A percentile compares a stretch with the other conserved stretches of the same genome.
Conservation (phyloP, 2,329 filamentous ascomycete species). For the Cladosporium sp. region DNA sequence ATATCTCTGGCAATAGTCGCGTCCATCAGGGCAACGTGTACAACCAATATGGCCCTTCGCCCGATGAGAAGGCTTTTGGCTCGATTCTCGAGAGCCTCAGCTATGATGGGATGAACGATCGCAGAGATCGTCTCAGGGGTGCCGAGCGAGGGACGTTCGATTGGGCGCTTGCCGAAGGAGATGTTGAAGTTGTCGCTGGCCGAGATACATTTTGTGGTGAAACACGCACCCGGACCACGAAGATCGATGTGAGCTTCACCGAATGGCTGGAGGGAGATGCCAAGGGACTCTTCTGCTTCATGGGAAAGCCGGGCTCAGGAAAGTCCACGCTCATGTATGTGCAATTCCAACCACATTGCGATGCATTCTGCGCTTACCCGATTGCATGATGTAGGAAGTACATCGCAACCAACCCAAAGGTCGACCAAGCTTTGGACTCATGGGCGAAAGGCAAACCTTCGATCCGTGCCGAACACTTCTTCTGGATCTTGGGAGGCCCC, state of each 20-base stretch:
- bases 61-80: not conserved
- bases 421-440: not conserved
- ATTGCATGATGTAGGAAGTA: not conserved
- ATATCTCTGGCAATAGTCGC: not conserved
- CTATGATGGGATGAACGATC: not conserved
- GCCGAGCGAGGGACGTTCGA: not conserved
- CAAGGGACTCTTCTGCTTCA: not conserved
- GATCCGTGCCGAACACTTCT: not conserved
- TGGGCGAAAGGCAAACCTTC: not conserved
- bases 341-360: not conserved
- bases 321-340: slow-evolving; percentile 4
- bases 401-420: not conserved
- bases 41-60: not conserved
- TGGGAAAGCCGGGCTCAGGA: not conserved
- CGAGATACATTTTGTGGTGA: not conserved
- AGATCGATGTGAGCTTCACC: not conserved
- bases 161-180: not conserved
- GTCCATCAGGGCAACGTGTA: not conserved
- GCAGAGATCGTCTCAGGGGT: not conserved
- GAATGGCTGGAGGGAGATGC: not conserved
- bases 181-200: not conserved
- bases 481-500: not conserved
- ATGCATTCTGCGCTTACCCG: not conserved
- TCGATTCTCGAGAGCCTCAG: not conserved
- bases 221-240: not conserved